Evolutionary conservation across 1,284 basidiomycete genomes (phyloP).

Genomic region (Marasmius oreades): DNA sequence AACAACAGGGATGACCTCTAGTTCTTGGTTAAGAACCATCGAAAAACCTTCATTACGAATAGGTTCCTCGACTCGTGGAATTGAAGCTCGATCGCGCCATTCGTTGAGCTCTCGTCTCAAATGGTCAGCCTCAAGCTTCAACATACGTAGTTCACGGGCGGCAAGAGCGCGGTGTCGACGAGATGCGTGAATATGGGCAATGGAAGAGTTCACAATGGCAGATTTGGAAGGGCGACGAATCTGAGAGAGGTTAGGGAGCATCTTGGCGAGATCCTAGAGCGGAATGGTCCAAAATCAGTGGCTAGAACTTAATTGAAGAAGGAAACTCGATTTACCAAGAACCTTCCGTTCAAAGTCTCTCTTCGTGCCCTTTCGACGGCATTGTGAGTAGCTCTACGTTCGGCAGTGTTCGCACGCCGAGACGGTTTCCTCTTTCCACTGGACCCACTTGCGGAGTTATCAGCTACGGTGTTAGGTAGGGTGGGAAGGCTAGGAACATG

Average conservation of each 20-base stretch:
- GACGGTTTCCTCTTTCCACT: slow-evolving; percentile 71
- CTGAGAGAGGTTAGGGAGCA: slow-evolving; percentile 87
- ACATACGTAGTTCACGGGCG: slow-evolving; percentile 68
- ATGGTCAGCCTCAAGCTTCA: slow-evolving; percentile 77
- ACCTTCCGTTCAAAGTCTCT: slow-evolving; percentile 88
- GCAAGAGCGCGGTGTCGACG: slow-evolving; percentile 78
- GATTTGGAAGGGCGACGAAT: slow-evolving; percentile 92
- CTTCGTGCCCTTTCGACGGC: slow-evolving; percentile 90
- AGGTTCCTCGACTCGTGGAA: slow-evolving; percentile 68
- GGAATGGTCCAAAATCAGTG: slow-evolving; percentile 5
- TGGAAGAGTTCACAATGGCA: slow-evolving; percentile 92
- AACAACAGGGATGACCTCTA: slow-evolving; percentile 45
- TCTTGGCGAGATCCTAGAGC: slow-evolving; percentile 75
- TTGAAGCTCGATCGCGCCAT: slow-evolving; percentile 74
- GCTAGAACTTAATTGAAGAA: slow-evolving; percentile 6
- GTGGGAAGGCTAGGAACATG: not conserved
- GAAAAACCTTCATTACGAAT: slow-evolving; percentile 64
- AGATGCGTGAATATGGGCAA: slow-evolving; percentile 79
- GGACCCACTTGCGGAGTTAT: not conserved
- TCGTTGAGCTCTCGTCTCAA: slow-evolving; percentile 85
- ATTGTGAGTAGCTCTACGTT: slow-evolving; percentile 91
- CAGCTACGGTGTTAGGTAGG: not conserved
- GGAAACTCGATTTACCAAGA: slow-evolving; percentile 56
- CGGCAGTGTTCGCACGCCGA: slow-evolving; percentile 87
- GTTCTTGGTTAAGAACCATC: slow-evolving; percentile 64